Evolutionary conservation across 352 stramenopile genomes (phyloP).

Genomic region (Globisporangium acanthophoron): DNA sequence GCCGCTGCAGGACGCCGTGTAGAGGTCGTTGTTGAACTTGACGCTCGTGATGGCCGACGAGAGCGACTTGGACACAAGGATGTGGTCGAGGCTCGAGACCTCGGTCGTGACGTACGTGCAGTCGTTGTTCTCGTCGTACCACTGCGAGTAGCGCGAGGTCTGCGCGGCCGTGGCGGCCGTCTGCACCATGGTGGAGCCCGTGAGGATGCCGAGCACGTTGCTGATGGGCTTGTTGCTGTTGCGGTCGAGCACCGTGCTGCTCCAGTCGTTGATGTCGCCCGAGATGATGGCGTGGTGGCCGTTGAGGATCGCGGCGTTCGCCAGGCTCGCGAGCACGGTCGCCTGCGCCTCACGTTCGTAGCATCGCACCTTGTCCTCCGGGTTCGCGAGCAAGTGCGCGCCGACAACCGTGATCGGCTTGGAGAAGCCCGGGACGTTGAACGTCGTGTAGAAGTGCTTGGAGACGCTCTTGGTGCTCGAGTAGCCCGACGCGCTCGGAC

Average conservation of each 20-base stretch:
- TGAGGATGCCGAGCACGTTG: constrained; percentile 41
- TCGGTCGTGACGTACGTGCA: constrained; percentile 48
- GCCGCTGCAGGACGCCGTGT: constrained; percentile 15
- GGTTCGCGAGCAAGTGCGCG: constrained; percentile 57
- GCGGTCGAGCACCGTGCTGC: constrained; percentile 37
- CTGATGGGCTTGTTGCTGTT: constrained; percentile 60
- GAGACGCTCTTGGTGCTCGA: constrained; percentile 44
- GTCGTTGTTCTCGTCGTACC: constrained; percentile 58
- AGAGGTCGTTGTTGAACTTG: constrained; percentile 22
- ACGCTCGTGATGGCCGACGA: constrained; percentile 14
- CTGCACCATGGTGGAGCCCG: constrained; percentile 38
- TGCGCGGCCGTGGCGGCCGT: constrained; percentile 31
- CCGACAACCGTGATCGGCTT: constrained; percentile 65
- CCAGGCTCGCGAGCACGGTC: constrained; percentile 37
- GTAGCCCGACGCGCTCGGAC: constrained; percentile 30
- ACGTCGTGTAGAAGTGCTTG: constrained; percentile 71
- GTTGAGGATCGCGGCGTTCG: constrained; percentile 28
- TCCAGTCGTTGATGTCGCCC: constrained; percentile 70
- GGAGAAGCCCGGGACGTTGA: constrained; percentile 56
- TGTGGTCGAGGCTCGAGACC: constrained; percentile 19
- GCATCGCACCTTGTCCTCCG: constrained; percentile 45
- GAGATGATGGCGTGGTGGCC: constrained; percentile 60
- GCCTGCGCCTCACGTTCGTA: constrained; percentile 62
- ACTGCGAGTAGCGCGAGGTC: constrained; percentile 47
- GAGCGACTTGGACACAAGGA: constrained; percentile 29